These are phyloP conservation scores for Polychaeton citri DNA, from an alignment of 2,329 filamentous ascomycete species.

Conservation along the genomic window DNA sequence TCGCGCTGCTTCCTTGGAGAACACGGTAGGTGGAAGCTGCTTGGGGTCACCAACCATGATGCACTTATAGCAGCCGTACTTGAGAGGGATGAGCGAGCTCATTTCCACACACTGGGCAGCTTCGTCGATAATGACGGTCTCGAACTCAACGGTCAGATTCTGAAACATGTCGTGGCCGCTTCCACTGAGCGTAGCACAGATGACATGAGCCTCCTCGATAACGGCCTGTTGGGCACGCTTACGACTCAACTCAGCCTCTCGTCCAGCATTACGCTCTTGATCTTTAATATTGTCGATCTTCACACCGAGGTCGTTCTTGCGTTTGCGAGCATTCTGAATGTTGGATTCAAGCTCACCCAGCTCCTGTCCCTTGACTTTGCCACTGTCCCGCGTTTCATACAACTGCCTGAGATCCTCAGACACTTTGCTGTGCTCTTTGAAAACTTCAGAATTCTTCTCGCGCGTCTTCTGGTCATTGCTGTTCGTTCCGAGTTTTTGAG, in stretches of 20 bases:
- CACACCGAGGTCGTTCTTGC: slow-evolving; percentile 61
- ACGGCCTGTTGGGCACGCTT: slow-evolving; percentile 82
- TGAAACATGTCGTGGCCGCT: slow-evolving; percentile 97
- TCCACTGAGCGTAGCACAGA: slow-evolving; percentile 90
- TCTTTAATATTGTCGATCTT: slow-evolving; percentile 82
- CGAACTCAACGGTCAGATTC: slow-evolving; percentile 86
- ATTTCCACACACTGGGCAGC: slow-evolving; percentile 96
- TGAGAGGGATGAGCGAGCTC: slow-evolving; percentile 88
- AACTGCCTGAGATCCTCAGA: slow-evolving; percentile 56
- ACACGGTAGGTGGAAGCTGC: slow-evolving; percentile 86
- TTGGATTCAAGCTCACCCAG: slow-evolving; percentile 57
- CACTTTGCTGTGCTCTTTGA: slow-evolving; percentile 49
- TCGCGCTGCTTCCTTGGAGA: slow-evolving; percentile 80
- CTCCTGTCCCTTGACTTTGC: slow-evolving; percentile 35
- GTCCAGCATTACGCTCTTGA: slow-evolving; percentile 64
- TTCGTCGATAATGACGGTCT: slow-evolving; percentile 96
- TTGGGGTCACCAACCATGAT: slow-evolving; percentile 96
- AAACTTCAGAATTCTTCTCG: slow-evolving; percentile 51
- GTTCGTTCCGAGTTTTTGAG: slow-evolving; percentile 46
- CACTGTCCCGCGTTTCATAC: slow-evolving; percentile 53
- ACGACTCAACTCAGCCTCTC: slow-evolving; percentile 75
- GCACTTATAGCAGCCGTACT: slow-evolving; percentile 94
- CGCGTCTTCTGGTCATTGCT: slow-evolving; percentile 27
- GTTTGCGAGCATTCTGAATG: slow-evolving; percentile 64
- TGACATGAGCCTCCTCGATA: slow-evolving; percentile 76